Conservation (phyloP, 192 early-diverging fungal species). For the Mortierella hygrophila region DNA sequence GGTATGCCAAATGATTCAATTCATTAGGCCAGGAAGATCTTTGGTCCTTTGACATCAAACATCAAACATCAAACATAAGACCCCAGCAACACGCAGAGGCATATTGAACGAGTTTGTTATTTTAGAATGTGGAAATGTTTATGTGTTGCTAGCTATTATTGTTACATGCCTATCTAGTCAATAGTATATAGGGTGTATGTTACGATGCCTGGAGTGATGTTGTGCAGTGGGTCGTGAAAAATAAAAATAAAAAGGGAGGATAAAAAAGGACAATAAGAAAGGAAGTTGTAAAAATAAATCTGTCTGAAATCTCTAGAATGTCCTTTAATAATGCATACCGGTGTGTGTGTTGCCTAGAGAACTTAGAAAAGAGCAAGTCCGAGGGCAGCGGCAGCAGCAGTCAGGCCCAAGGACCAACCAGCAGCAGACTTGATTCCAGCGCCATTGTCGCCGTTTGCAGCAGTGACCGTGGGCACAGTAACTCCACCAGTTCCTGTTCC, state of each 20-base stretch:
- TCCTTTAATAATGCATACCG: not conserved
- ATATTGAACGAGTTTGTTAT: too few relatives aligned
- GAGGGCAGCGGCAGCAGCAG: not conserved
- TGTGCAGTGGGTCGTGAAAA: conserved; percentile 1
- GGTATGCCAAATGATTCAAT: not conserved
- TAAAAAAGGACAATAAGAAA: not conserved
- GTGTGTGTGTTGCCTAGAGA: not conserved
- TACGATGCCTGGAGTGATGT: not conserved
- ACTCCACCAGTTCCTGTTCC: too few relatives aligned
- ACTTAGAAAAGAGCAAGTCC: conserved; percentile 2
- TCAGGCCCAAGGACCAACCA: conserved; percentile 6
- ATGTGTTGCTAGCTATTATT: not conserved
- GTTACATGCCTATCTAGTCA: not conserved
- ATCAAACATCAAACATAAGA: too few relatives aligned
- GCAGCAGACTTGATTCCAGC: not conserved
- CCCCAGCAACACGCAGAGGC: too few relatives aligned
- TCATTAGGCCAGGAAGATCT: too few relatives aligned
- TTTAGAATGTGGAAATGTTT: not conserved
- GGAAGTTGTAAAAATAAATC: too few relatives aligned
- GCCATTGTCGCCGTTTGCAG: not conserved
- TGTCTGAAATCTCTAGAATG: not conserved
- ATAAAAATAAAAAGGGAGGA: not conserved
- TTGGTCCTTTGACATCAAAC: too few relatives aligned
- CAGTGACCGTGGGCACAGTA: not conserved
- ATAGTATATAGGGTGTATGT: too few relatives aligned